Base-by-base conservation (phyloP, 768 basidiomycete species). In the Zangia roseola region DNA sequence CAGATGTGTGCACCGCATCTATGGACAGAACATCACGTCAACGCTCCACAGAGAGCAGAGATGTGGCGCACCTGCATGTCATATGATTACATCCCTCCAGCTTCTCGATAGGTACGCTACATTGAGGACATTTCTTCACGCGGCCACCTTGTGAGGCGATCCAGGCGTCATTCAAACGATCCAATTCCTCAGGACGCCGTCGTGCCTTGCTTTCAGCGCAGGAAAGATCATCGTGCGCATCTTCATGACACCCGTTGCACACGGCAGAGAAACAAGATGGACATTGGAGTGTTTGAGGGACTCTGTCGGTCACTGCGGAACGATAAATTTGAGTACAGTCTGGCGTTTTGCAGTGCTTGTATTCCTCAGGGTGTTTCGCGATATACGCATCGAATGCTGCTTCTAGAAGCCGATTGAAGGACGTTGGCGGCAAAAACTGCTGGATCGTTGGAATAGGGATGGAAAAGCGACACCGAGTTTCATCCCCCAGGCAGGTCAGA, bases 71-170 rank as follows among this genome's bases (percentile, higher is more conserved):
- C 64, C 35, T 69, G 65, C 89, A 91, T 14, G 76, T 80, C 74
- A 91, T 82, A 64, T 91, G 89, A 65, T 91, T 86, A 60, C 89
- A 91, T 1, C 89, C 89, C 46, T 80, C 83, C 14, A 65, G 56
- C 41, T 83, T 81, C 68, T 91, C 86, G 50, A 91, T 89, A 14
- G 73, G 72, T 16, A 82, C 76, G 38, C 75, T 75, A 65, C 89
- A 91, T 3, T 74, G 75, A 0, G 89, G 89, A 55, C 89, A 91
- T 26, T 73, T 72, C 68, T 88, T 88, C 42, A 89, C 85, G 49
- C 82, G 55, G 20, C 64, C 64, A 0, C 48, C 79, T 57, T 86
- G 80, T 19, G 67, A 62, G 44, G 65, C 69, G 44, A 77, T 77
- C 89, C 89, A 91, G 40, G 25, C 52, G 2, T 78, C 74, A 49